Base-by-base conservation (phyloP, 495 filamentous ascomycete species). In the Annulohypoxylon nitens region DNA sequence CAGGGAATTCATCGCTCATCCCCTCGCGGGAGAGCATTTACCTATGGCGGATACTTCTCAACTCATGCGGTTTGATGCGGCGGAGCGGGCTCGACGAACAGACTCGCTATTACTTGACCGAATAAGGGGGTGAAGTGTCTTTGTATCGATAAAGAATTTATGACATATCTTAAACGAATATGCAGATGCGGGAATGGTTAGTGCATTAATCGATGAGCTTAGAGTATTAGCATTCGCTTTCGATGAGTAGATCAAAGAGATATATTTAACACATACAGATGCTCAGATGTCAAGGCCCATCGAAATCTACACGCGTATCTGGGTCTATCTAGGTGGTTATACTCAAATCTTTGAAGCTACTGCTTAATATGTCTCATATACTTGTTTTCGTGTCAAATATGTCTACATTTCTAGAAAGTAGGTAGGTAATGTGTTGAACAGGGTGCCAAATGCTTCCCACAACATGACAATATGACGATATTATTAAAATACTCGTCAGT, bases 121-220 rank as follows among this genome's bases (percentile, higher is more conserved):
- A 47, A 20, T 14, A 37, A n/a, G 36, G 50, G 62, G 62, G 51
- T 51, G 51, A 23, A 45, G 23, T 48, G 41, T 53, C 47, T 67
- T 67, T 63, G 63, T 72, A 59, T 25, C 63, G 59, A 63, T 72
- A 63, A 16, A 50, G 3, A 33, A 43, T 60, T 60, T 50, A 64
- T 51, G 51, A 54, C 67, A 70, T 51, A 30, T 25, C 11, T 16
- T 33, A 39, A 20, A 61, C 53, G 53, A 60, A 65, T 8, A 30
- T 20, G 37, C 30, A 30, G 30, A 30, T 30, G 30, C 23, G 10
- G 62, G 58, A 57, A 58, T 45, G 55, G 62, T 23, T 54, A 66
- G 61, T 61, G 55, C 30, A 26, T 60, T 36, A 3, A 23, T 47
- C 34, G 51, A 64, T 55, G 62, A 47, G 34, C 10, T 37, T 63